Base-by-base conservation (phyloP, 441 rosid genomes). In the Macaranga tanarius region DNA sequence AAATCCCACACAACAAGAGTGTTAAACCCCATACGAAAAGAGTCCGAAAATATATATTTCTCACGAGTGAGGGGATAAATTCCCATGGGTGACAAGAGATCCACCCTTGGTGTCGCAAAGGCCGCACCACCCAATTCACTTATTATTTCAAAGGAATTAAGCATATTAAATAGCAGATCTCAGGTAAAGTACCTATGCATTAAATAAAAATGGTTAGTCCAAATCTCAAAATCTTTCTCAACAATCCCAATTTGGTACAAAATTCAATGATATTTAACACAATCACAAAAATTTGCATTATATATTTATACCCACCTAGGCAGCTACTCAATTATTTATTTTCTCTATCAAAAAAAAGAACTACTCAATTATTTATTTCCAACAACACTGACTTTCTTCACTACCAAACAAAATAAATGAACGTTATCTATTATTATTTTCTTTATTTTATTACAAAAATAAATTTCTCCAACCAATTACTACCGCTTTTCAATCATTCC, bases 141-240 rank as follows among this genome's bases (percentile, higher is more conserved):
- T n/a, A 10, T 48, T 48, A 48, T 9, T 9, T 48, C 11, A 48
- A 38, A 38, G 42, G 42, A 38, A 38, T n/a, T n/a, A n/a, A n/a
- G n/a, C n/a, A 38, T 38, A 38, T 38, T n/a, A n/a, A 38, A 5
- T n/a, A 62, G 19, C 25, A 17, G 13, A 62, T 8, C 15, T 62
- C 67, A 7, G n/a, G 17, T 3, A 7, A 54, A 10, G 12, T 17
- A 28, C 28, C 11, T 15, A 6, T 34, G 56, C 26, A 19, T 19
- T 45, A 67, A 40, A 20, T 7, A 25, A 67, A 23, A 12, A 44
- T 7, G 10, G 52, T 45, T 0, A 67, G 69, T 76, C 22, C 75
- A 72, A 72, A 61, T 67, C 73, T 72, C 72, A 45, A 72, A 40
- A 66, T 23, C 42, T 54, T 34, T 13, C 38, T 34, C 64, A 10